phyloP scores from a whole-genome alignment of 2,329 filamentous ascomycete genomes.

The Hypoxylon sp. region DNA sequence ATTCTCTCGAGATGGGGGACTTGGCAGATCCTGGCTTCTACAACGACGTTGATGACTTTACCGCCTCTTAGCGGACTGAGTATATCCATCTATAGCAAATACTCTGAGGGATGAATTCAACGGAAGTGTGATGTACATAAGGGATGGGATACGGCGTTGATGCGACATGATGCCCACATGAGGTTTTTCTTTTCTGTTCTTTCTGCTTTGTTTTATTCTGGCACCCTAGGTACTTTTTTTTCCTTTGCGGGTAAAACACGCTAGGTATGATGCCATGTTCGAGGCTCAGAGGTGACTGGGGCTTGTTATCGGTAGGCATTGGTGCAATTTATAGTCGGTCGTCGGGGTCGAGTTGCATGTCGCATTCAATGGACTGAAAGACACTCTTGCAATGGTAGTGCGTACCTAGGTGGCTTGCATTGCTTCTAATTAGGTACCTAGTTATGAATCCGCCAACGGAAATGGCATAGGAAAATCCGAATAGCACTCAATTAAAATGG shows the following conservation, averaged over 20 bases:
- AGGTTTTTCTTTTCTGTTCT: neutral
- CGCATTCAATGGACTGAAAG: neutral
- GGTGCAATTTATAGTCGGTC: neutral
- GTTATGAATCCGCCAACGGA: neutral
- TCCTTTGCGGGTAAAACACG: neutral
- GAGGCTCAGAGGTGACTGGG: neutral
- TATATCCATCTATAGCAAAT: neutral
- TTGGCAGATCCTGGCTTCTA: neutral
- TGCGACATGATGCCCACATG: neutral
- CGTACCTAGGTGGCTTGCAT: neutral
- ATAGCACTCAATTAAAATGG: neutral
- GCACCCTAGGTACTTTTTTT: neutral
- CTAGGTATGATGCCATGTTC: neutral
- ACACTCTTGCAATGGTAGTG: neutral
- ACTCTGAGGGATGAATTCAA: neutral
- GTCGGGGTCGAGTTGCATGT: neutral
- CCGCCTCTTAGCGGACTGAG: neutral
- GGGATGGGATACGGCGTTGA: neutral
- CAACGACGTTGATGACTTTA: no score
- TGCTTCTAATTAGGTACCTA: neutral
- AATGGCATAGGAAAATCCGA: neutral
- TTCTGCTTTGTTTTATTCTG: neutral
- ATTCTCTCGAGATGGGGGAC: neutral
- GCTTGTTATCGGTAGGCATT: neutral
- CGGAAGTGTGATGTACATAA: constrained; percentile 1